Percentiles rank a stretch among this genome's conserved stretches.
Evolutionary conservation across 1,139 yeast genomes (phyloP).

Genomic region (Martiniozyma asiatica): DNA sequence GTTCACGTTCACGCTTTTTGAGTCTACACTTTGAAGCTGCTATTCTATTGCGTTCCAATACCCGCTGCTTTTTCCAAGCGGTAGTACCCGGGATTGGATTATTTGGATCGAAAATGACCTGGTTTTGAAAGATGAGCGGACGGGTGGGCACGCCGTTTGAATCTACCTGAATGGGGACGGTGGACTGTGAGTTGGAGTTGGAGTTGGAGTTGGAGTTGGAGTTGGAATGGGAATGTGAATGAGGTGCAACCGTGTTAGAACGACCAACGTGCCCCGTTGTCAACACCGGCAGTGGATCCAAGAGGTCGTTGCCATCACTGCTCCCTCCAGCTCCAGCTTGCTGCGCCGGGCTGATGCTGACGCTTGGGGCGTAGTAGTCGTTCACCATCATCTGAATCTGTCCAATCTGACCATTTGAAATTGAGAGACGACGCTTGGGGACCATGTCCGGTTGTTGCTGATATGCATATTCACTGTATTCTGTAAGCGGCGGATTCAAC

Average conservation of each 20-base stretch:
- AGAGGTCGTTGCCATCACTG: background rate
- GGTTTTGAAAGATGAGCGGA: conserved; percentile 44
- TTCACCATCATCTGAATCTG: conserved; percentile 33
- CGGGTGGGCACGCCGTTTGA: conserved; percentile 35
- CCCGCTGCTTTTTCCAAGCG: conserved; percentile 64
- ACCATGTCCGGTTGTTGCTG: conserved; percentile 8
- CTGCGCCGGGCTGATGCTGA: too few species aligned
- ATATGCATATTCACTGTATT: conserved; percentile 15
- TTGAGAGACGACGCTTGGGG: conserved; percentile 51
- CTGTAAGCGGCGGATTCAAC: conserved; percentile 24
- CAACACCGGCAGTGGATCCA: too few species aligned
- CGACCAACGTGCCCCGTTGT: too few species aligned
- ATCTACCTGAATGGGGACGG: conserved; percentile 12
- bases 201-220: background rate
- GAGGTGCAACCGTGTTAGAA: background rate
- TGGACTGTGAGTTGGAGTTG: background rate
- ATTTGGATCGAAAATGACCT: conserved; percentile 51
- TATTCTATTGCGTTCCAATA: conserved; percentile 76
- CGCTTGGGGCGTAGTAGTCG: background rate
- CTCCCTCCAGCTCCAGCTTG: too few species aligned
- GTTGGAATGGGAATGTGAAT: background rate
- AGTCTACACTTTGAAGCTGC: conserved; percentile 96
- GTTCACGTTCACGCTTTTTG: conserved; percentile 69
- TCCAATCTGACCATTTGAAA: conserved; percentile 71
- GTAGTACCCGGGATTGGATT: conserved; percentile 63